A percentile compares a stretch with the other conserved stretches of the same genome.
These are phyloP conservation scores for Pulveroboletus frians DNA, from an alignment of 768 basidiomycete species.

Conservation along the genomic window DNA sequence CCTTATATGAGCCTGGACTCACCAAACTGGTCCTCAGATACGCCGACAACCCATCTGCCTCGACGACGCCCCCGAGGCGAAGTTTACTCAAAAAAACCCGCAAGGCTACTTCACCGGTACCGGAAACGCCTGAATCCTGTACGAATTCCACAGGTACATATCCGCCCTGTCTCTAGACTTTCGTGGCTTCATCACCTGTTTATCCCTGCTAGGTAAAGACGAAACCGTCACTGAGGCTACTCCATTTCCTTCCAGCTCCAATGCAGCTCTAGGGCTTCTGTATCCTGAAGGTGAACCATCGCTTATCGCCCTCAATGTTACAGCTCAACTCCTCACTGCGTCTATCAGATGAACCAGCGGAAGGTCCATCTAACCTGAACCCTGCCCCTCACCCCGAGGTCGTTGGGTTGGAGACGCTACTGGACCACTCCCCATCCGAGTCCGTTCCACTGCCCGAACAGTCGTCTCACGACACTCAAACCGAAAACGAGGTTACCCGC, in stretches of 20 bases:
- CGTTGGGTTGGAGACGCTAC: background rate
- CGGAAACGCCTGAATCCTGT: background rate
- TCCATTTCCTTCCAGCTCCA: conserved; percentile 2
- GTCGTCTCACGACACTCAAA: background rate
- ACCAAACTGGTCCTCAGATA: conserved; percentile 2
- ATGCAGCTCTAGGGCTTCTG: conserved; percentile 10
- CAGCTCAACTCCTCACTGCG: background rate
- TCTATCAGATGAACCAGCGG: conserved; percentile 7
- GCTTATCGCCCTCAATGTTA: background rate
- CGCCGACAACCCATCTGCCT: background rate
- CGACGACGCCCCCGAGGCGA: conserved; percentile 1
- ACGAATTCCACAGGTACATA: conserved; percentile 6
- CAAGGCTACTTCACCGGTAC: background rate
- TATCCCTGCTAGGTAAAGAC: conserved; percentile 2
- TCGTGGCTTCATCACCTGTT: background rate
- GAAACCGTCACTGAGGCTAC: background rate
- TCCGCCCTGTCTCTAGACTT: background rate
- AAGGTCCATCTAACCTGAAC: background rate
- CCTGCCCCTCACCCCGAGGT: background rate
- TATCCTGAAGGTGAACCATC: conserved; percentile 6
- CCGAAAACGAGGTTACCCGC: background rate
- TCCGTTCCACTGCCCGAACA: background rate
- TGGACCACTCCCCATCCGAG: background rate
- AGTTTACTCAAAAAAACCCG: background rate
- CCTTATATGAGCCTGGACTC: background rate